Evolutionary conservation across 1,139 yeast genomes (phyloP), one percentile per base, ranked within the genome.

Genomic region (Pneumocystis sp.): DNA sequence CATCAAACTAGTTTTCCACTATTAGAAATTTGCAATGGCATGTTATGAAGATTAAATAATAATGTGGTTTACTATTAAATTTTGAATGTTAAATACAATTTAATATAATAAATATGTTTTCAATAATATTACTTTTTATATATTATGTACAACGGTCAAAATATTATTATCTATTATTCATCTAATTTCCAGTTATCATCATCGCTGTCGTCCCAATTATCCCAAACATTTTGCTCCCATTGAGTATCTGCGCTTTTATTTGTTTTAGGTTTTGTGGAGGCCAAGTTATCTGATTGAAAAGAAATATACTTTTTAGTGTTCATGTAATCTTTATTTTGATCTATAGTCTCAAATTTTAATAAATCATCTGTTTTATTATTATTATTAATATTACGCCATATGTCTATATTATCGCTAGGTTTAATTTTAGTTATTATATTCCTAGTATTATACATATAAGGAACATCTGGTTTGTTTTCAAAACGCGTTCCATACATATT

Each of bases 1-100:
- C 85, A 35, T 50, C 57, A 50, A 40, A 15, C 2, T 50, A 21
- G 21, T 25, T 17, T 25, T 50, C 21, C 25, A 7, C 19, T 12
- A 17, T 15, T 40, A 17, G 57, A 2, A 50, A 50, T 2, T 10
- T 10, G n/a, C 31, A 6, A 29, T 8, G 5, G 7, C 4, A 3
- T 50, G 4, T 25, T 25, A 2, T 50, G 8, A 7, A n/a, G 21
- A 25, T 50, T 12, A 31, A 17, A 50, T 25, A 12, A 50, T 12
- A 25, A 25, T 10, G n/a, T 50, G 4, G 34, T 1, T 12, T 25
- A 7, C 3, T 2, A 25, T 12, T 25, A 25, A 50, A 17, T 12
- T 21, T 50, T 19, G 15, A 7, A 44, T 21, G 31, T 12, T 25
- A 8, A 31, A 50, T 50, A 25, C 25, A 7, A 19, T 25, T 50